phyloP scores from a whole-genome alignment of 345 rosid species.

The Linum usitatissimum region DNA sequence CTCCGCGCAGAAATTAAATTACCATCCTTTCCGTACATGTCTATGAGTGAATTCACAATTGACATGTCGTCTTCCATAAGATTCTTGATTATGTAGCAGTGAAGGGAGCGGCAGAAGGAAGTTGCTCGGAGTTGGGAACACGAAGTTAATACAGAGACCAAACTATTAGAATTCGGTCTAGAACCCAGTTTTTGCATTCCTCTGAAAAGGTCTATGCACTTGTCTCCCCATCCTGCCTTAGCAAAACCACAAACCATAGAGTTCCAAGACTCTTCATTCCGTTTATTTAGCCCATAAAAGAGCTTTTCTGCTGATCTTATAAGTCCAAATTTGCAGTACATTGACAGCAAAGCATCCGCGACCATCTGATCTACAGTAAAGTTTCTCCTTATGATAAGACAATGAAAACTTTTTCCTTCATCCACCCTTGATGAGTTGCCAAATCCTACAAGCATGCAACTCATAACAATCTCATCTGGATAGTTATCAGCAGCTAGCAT shows the following conservation, averaged over 20 bases:
- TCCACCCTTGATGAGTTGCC: slow-evolving; percentile 28
- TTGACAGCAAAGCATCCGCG: slow-evolving; percentile 37
- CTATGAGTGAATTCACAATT: slow-evolving; percentile 41
- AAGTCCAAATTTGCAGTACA: slow-evolving; percentile 51
- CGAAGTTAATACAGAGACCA: slow-evolving; percentile 43
- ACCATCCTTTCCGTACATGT: slow-evolving; percentile 50
- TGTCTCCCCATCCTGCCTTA: slow-evolving; percentile 31
- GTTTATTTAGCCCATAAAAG: slow-evolving; percentile 18
- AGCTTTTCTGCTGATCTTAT: slow-evolving; percentile 36
- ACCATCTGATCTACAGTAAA: slow-evolving; percentile 30
- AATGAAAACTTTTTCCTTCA: slow-evolving; percentile 54
- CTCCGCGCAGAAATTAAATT: slow-evolving; percentile 31
- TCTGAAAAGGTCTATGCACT: slow-evolving; percentile 36
- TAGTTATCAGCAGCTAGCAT: slow-evolving; percentile 36
- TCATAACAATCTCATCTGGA: slow-evolving; percentile 46
- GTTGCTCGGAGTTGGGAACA: slow-evolving; percentile 38
- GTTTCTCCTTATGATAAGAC: slow-evolving; percentile 36
- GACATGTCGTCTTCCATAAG: slow-evolving; percentile 23
- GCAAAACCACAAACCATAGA: slow-evolving; percentile 41
- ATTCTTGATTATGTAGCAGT: slow-evolving; percentile 37
- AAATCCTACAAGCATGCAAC: slow-evolving; percentile 45
- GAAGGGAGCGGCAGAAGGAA: slow-evolving; percentile 38
- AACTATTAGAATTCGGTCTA: slow-evolving; percentile 29
- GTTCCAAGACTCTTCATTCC: slow-evolving; percentile 37
- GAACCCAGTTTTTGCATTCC: slow-evolving; percentile 34